These are phyloP conservation scores for Salix arbutifolia DNA, from an alignment of 345 rosid genomes.

Conservation along the genomic window DNA sequence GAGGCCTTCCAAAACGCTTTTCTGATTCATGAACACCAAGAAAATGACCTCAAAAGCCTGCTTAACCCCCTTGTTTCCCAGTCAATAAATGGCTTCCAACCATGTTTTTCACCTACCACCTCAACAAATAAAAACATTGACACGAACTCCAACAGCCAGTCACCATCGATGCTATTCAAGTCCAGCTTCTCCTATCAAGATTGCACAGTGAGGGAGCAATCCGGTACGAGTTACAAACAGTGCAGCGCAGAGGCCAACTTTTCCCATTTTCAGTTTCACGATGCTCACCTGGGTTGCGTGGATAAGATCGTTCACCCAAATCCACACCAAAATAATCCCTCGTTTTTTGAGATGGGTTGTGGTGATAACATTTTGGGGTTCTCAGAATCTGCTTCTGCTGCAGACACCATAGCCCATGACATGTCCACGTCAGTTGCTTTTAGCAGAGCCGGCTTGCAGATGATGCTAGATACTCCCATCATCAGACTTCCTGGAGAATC, in stretches of 20 bases:
- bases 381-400: constrained; percentile 23
- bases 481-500: constrained; percentile 42
- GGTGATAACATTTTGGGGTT: constrained; percentile 24
- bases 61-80: constrained; percentile 37
- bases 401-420: constrained; percentile 25
- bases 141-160: constrained; percentile 17
- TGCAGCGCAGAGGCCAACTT: constrained; percentile 55
- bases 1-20: constrained; percentile 25
- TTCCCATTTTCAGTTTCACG: constrained; percentile 42
- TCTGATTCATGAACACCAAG: constrained; percentile 30
- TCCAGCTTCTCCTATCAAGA: constrained; percentile 46
- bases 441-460: constrained; percentile 38
- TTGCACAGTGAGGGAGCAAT: constrained; percentile 37
- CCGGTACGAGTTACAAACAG: constrained; percentile 33
- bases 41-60: constrained; percentile 47
- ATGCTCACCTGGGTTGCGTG: constrained; percentile 31
- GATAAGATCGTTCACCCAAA: constrained; percentile 32
- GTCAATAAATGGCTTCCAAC: constrained; percentile 13
- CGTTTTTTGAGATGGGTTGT: constrained; percentile 47
- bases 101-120: constrained; percentile 10
- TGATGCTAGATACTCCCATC: constrained; percentile 43
- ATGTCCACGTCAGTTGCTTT: constrained; percentile 41
- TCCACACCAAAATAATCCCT: constrained; percentile 36
- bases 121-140: constrained; percentile 14
- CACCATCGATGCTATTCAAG: constrained; percentile 47